Evolutionary conservation across 345 rosid species (phyloP), one percentile per base, ranked within the genome.

Genomic region (Passiflora organensis): DNA sequence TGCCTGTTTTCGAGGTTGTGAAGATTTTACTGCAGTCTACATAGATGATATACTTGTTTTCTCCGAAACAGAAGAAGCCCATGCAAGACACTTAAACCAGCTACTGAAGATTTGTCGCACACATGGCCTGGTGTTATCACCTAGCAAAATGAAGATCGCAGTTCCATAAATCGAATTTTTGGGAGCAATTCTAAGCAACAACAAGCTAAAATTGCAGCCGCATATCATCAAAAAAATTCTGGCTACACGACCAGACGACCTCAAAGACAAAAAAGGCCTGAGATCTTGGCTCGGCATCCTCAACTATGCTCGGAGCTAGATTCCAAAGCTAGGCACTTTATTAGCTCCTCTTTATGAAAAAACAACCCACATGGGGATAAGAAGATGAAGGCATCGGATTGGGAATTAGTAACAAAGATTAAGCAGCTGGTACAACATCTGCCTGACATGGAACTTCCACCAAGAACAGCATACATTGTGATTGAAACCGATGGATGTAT

Each of bases 191-290:
- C 24, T 50, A 0, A 19, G 54, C 0, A 28, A 14, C 0, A 6
- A 36, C 5, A 50, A 28, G 19, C 25, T 50, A 0, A 50, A n/a
- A 2, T 13, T 50, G 0, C 54, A 50, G 8, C 21, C 54, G 0
- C 54, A 50, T 6, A 50, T 50, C 11, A 50, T 50, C 3, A 50
- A 28, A 8, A 32, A 28, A 4, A 25, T 50, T 0, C 2, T 10
- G 0, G 13, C 25, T 0, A 1, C 28, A 0, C 6, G 9, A 0
- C 38, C 28, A 0, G 37, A 13, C 0, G 0, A 28, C 0, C 6
- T 50, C 0, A 50, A 2, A 15, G 20, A 15, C 0, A 25, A 25
- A 5, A 50, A 28, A 0, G 54, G 41, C 0, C 0, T 50, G 0
- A 14, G 54, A 2, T n/a, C 21, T 12, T 50, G 54, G 38, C 21